Conservation (phyloP, 2,329 filamentous ascomycete genomes). For the Aspergillus pseudotamarii region DNA sequence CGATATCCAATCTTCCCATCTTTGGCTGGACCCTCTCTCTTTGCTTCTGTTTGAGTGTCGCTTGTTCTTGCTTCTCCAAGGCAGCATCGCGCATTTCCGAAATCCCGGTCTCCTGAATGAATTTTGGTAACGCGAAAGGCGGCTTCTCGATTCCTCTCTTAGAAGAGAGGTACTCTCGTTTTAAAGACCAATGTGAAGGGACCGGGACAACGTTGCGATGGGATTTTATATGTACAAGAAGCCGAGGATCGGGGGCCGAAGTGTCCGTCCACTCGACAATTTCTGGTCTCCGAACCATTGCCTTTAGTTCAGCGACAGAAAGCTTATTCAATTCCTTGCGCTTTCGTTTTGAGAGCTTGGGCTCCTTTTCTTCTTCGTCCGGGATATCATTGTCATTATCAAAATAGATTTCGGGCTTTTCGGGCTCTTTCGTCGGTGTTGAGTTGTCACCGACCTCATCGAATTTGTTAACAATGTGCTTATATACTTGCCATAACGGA, state of each 20-base stretch:
- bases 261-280: slow-evolving; percentile 98
- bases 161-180: slow-evolving; percentile 94
- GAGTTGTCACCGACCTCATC: slow-evolving; percentile 66
- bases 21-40: slow-evolving; percentile 91
- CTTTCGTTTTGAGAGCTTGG: slow-evolving; percentile 91
- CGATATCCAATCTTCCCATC: slow-evolving; percentile 96
- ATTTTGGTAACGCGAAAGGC: slow-evolving; percentile 88
- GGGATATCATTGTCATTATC: slow-evolving; percentile 85
- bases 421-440: slow-evolving; percentile 64
- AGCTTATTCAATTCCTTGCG: slow-evolving; percentile 88
- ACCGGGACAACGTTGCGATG: slow-evolving; percentile 95
- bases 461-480: slow-evolving; percentile 80
- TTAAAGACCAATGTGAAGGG: slow-evolving; percentile 90
- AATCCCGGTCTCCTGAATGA: slow-evolving; percentile 97
- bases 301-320: slow-evolving; percentile 93
- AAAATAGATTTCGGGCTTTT: slow-evolving; percentile 83
- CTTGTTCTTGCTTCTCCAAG: slow-evolving; percentile 91
- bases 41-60: slow-evolving; percentile 91
- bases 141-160: slow-evolving; percentile 97
- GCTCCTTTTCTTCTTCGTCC: slow-evolving; percentile 67
- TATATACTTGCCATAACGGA: slow-evolving; percentile 81
- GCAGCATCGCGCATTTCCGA: slow-evolving; percentile 97
- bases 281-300: slow-evolving; percentile 85
- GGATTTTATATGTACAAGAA: slow-evolving; percentile 92
- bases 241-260: slow-evolving; percentile 81